Evolutionary conservation across 108 stramenopile genomes (phyloP).

Genomic region (Nitzschia sp.): DNA sequence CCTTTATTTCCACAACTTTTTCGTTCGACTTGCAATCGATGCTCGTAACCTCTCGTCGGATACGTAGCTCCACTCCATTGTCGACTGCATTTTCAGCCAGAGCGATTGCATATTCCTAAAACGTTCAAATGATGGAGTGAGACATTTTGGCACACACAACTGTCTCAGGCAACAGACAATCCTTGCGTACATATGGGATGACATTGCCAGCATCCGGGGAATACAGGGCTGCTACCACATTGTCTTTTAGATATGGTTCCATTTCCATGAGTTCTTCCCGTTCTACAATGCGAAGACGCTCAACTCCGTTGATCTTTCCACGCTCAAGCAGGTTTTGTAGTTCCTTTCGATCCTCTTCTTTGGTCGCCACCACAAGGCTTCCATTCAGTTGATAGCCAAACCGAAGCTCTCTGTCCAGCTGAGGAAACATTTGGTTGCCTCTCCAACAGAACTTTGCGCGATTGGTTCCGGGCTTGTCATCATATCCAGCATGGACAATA

Average conservation of each 20-base stretch:
- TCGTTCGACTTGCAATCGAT: constrained; percentile 35
- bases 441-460: constrained; percentile 76
- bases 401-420: constrained; percentile 68
- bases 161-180: neutral
- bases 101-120: constrained; percentile 63
- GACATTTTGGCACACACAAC: too few relatives aligned
- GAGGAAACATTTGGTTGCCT: constrained; percentile 84
- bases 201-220: constrained; percentile 83
- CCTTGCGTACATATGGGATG: constrained; percentile 61
- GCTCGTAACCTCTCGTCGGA: constrained; percentile 60
- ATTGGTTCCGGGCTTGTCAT: constrained; percentile 73
- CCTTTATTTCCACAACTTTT: constrained; percentile 33
- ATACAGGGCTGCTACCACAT: constrained; percentile 69
- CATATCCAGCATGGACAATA: constrained; percentile 86
- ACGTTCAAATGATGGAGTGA: constrained; percentile 2
- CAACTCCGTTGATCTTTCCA: constrained; percentile 71
- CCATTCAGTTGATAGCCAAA: constrained; percentile 86
- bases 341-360: constrained; percentile 51
- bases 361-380: constrained; percentile 68
- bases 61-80: constrained; percentile 82
- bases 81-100: constrained; percentile 83
- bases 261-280: constrained; percentile 56
- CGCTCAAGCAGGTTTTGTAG: constrained; percentile 66
- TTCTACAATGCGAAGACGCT: constrained; percentile 64
- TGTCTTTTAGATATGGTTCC: constrained; percentile 64